These are phyloP conservation scores for Rhododendron griersonianum DNA, from an alignment of 148 eudicot genomes.

Conservation along the genomic window DNA sequence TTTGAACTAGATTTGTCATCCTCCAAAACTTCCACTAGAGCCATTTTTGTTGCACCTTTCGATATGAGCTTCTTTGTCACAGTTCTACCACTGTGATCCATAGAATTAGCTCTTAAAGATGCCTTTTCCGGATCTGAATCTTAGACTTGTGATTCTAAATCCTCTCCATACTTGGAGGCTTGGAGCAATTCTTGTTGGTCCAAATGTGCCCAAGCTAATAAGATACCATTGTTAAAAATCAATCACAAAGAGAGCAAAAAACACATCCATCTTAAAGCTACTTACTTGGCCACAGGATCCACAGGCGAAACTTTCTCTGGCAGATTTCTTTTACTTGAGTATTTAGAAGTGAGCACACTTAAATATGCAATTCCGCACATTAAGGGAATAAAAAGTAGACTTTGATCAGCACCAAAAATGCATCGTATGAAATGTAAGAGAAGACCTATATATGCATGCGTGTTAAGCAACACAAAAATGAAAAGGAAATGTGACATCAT, in stretches of 20 bases:
- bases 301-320: conserved; percentile 87
- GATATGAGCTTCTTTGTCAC: conserved; percentile 30
- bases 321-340: conserved; percentile 17
- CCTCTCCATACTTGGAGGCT: conserved; percentile 52
- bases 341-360: too few species aligned
- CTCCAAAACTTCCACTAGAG: conserved; percentile 45
- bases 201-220: conserved; percentile 93
- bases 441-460: too few species aligned
- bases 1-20: conserved; percentile 59
- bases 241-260: not conserved
- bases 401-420: too few species aligned
- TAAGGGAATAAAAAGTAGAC: too few species aligned
- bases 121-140: conserved; percentile 54
- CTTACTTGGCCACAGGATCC: conserved; percentile 98
- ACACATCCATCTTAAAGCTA: conserved; percentile 7
- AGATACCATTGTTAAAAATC: conserved; percentile 1
- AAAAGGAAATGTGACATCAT: too few species aligned
- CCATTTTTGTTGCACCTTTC: conserved; percentile 32
- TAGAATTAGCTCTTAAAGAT: conserved; percentile 32
- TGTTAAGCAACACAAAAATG: too few species aligned
- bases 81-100: conserved; percentile 35
- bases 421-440: too few species aligned
- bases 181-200: conserved; percentile 94
- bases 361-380: too few species aligned
- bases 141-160: conserved; percentile 53